These are phyloP conservation scores for Stephanodiscus triporus DNA, from an alignment of 108 stramenopile genomes.

Conservation along the genomic window DNA sequence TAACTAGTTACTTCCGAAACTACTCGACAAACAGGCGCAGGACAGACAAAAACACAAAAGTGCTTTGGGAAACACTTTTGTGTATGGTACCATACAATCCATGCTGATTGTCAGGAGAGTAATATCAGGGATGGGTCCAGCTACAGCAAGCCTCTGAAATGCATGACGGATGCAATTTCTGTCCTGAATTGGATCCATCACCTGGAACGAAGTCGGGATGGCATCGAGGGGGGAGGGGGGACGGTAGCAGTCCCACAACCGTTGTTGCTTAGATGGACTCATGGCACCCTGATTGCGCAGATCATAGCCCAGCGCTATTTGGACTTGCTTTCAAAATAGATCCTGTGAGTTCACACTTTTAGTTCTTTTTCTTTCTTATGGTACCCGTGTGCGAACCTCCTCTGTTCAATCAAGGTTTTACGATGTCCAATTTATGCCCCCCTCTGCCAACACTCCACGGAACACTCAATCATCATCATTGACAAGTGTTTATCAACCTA, in stretches of 20 bases:
- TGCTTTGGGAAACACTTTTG: no score
- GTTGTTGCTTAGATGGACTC: conserved; percentile 80
- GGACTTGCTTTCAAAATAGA: conserved; percentile 62
- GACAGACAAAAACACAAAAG: no score
- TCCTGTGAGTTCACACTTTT: conserved; percentile 49
- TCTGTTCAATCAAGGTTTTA: no score
- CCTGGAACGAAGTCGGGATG: conserved; percentile 1
- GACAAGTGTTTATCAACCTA: conserved; percentile 78
- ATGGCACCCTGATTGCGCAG: conserved; percentile 88
- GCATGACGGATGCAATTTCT: conserved; percentile 75
- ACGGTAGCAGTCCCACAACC: conserved; percentile 6
- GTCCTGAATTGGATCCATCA: conserved; percentile 76
- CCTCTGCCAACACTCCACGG: no score
- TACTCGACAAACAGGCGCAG: no score
- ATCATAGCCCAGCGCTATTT: conserved; percentile 68
- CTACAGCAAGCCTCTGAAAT: conserved; percentile 67
- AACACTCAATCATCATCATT: background rate
- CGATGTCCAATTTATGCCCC: no score
- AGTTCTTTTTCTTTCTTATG: background rate
- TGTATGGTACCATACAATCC: no score
- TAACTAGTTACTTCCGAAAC: no score
- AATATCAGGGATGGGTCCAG: conserved; percentile 65
- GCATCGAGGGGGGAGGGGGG: background rate
- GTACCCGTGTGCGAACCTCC: background rate
- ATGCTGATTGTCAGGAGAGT: no score